These are phyloP conservation scores for Fragilaria crotonensis DNA, from an alignment of 108 stramenopile genomes.

Conservation along the genomic window DNA sequence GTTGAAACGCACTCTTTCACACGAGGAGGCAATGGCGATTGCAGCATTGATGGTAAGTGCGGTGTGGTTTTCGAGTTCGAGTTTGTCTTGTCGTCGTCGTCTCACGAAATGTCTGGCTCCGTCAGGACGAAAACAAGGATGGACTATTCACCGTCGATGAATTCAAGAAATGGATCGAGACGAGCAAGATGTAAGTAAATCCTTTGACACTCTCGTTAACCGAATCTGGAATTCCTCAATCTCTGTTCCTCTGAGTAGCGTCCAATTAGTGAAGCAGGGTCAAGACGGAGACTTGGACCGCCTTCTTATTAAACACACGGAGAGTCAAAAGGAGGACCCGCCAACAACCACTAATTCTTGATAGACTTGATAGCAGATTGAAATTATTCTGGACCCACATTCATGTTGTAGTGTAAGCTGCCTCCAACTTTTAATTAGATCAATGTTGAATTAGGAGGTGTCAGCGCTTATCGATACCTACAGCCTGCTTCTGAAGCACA, in stretches of 20 bases:
- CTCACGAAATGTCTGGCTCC: neutral
- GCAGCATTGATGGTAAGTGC: constrained; percentile 61
- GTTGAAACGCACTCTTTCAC: constrained; percentile 64
- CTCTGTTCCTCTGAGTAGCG: constrained; percentile 10
- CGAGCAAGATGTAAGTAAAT: constrained; percentile 39
- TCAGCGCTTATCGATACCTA: too few relatives aligned
- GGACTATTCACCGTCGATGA: constrained; percentile 73
- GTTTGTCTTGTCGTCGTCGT: neutral
- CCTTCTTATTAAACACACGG: constrained; percentile 50
- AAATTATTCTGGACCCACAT: too few relatives aligned
- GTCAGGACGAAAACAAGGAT: constrained; percentile 66
- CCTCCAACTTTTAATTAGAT: too few relatives aligned
- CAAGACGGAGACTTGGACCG: constrained; percentile 77
- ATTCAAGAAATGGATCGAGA: constrained; percentile 71
- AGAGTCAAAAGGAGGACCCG: constrained; percentile 23
- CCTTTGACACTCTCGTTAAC: neutral
- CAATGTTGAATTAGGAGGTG: too few relatives aligned
- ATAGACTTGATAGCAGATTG: too few relatives aligned
- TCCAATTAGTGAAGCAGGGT: constrained; percentile 79
- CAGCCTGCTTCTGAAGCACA: too few relatives aligned
- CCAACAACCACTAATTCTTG: too few relatives aligned
- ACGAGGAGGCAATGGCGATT: constrained; percentile 78
- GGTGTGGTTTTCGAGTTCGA: constrained; percentile 10
- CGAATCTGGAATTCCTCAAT: neutral
- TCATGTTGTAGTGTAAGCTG: too few relatives aligned